Conservation (phyloP, 2,329 filamentous ascomycete species). For the Neophaeococcomyces mojaviensis region DNA sequence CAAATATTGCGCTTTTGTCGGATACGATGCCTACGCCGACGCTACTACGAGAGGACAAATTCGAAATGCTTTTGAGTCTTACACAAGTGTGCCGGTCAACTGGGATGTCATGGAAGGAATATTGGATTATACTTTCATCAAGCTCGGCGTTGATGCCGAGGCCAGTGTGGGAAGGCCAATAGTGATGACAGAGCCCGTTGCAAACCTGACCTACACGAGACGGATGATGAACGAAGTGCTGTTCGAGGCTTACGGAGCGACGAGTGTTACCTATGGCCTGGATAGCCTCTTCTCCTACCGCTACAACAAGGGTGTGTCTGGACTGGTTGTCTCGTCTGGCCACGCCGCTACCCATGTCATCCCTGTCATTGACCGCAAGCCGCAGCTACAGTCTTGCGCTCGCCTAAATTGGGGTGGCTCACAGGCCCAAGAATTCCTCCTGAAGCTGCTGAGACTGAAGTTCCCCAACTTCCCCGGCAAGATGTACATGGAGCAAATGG, state of each 20-base stretch:
- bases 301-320: constrained; percentile 81
- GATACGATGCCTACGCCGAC: constrained; percentile 87
- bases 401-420: constrained; percentile 91
- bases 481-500: constrained; percentile 76
- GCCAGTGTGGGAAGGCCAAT: constrained; percentile 76
- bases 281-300: constrained; percentile 94
- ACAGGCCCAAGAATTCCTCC: constrained; percentile 81
- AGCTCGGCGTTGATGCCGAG: constrained; percentile 72
- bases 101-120: constrained; percentile 97
- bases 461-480: constrained; percentile 86
- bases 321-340: constrained; percentile 83
- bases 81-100: constrained; percentile 85
- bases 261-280: constrained; percentile 86
- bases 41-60: constrained; percentile 87
- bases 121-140: constrained; percentile 89
- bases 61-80: constrained; percentile 81
- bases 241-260: constrained; percentile 90
- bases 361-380: constrained; percentile 79
- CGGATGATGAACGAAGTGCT: constrained; percentile 96
- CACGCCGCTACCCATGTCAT: constrained; percentile 93
- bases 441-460: constrained; percentile 77
- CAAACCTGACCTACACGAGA: constrained; percentile 79
- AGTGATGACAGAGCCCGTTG: constrained; percentile 91
- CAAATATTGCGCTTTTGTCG: constrained; percentile 86
- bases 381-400: constrained; percentile 75